Evolutionary conservation across 2,329 filamentous ascomycete genomes (phyloP), one percentile per base, ranked within the genome.

Genomic region (Eutypa lata): DNA sequence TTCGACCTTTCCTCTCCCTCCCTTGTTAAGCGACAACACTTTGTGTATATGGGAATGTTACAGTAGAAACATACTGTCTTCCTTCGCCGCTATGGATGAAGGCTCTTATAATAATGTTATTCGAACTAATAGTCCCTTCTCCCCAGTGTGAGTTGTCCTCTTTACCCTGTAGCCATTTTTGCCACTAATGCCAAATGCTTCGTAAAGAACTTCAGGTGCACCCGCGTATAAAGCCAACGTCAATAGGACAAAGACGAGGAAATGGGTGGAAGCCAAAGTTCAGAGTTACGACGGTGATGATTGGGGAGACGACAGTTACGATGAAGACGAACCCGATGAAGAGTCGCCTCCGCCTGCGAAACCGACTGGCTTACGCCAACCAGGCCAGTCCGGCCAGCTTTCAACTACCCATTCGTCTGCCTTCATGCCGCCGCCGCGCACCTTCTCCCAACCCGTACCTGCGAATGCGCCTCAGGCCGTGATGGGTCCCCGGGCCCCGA

Each of bases 251-350:
- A 96, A 96, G 75, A 97, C 92, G 51, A 89, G 87, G 73, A 96
- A 96, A 81, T 97, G 93, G 93, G 88, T 93, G 37, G 88, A 96
- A 65, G 93, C 93, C 35, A 93, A 92, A 71, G 80, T 84, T 53
- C 86, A 89, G 62, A 89, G 84, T 66, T 97, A 97, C 66, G 92
- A 93, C 64, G 93, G 92, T 57, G 91, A 95, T 64, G 93, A 96
- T 66, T 97, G 93, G 92, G 93, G 91, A 35, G 88, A 79, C 52
- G 84, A 87, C 35, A 82, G 86, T 8, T 81, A 83, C 53, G 81
- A 84, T n/a, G 81, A 86, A 31, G 80, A 82, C 40, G 78, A 80
- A 35, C 63, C 67, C 7, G 72, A n/a, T n/a, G n/a, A 76, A 42
- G 69, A 73, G 33, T 68, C 73, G 47, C 69, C 73, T 35, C 70